Conservation (phyloP, 148 eudicot species). For the Simmondsia chinensis region DNA sequence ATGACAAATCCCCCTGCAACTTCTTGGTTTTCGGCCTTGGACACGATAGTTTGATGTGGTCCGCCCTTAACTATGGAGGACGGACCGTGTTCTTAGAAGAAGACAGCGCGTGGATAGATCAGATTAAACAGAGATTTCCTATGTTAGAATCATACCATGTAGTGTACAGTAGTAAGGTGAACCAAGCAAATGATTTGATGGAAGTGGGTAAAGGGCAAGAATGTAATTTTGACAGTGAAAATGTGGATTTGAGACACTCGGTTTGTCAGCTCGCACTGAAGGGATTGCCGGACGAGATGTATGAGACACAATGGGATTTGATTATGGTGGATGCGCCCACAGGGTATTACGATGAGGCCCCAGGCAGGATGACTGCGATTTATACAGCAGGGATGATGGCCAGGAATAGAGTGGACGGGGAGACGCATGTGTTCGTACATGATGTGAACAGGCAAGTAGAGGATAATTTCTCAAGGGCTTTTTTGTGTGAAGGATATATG, state of each 20-base stretch:
- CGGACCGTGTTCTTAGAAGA: conserved; percentile 80
- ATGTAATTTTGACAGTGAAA: conserved; percentile 36
- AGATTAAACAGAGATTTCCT: conserved; percentile 38
- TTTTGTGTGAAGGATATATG: conserved; percentile 87
- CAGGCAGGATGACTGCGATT: conserved; percentile 92
- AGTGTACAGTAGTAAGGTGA: conserved; percentile 52
- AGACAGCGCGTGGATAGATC: conserved; percentile 60
- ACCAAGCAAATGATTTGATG: conserved; percentile 45
- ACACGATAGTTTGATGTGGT: conserved; percentile 85
- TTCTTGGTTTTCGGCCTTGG: conserved; percentile 86
- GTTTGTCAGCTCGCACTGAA: conserved; percentile 79
- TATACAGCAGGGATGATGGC: conserved; percentile 96
- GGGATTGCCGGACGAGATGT: conserved; percentile 59
- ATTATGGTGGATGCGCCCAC: conserved; percentile 99
- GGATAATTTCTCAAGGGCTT: conserved; percentile 67
- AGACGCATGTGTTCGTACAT: conserved; percentile 88
- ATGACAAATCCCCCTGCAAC: conserved; percentile 63
- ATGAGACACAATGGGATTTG: conserved; percentile 74
- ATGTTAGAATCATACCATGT: conserved; percentile 53
- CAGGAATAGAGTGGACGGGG: conserved; percentile 50
- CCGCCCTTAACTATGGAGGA: conserved; percentile 64
- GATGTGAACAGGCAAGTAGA: conserved; percentile 92
- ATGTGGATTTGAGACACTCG: conserved; percentile 55
- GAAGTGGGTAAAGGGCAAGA: conserved; percentile 28
- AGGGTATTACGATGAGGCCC: conserved; percentile 87